Evolutionary conservation across 495 filamentous ascomycete genomes (phyloP), one percentile per base, ranked within the genome.

Genomic region (Aspergillus homomorphus): DNA sequence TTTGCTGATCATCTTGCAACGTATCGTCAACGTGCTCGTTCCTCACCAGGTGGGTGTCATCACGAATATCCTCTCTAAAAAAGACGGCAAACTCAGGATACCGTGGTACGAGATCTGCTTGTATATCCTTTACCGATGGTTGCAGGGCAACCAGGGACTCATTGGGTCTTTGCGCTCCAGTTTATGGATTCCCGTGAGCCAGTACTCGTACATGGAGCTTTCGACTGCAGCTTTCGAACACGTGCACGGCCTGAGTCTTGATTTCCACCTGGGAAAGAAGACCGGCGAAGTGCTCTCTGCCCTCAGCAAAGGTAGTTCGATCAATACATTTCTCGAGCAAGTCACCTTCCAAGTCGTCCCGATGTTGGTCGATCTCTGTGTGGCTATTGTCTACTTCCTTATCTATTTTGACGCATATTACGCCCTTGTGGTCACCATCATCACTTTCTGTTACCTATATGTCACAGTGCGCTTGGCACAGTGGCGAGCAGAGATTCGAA

Each of bases 191-290:
- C 94, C 94, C 0, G 90, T 98, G 51, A 86, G 91, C 38, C 94
- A 98, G 68, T 96, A 97, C 71, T 95, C 93, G 8, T 98, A 97
- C 70, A 89, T 90, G 70, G 91, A 94, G 51, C 81, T 98, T 26
- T 96, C 91, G 1, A 93, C 92, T 2, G 91, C 94, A 8, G 89
- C 93, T 6, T 98, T 98, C 65, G 94, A 98, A 70, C 94, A 98
- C 67, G 94, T 98, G 18, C 94, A 98, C 71, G 85, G 87, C 41
- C 84, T 98, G 16, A 96, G 92, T 72, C 78, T 97, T 62, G 94
- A 98, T 67, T 98, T 98, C 65, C 94, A 98, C 71, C 82, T 97
- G 12, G 89, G 91, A 45, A 98, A 98, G 75, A 91, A 92, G 71
- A 98, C 94, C 1, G 94, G 94, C 22, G 94, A 98, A 71, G 92